Evolutionary conservation across 2,329 filamentous ascomycete species (phyloP), one percentile per base, ranked within the genome.

Genomic region (Parascedosporium putredinis): DNA sequence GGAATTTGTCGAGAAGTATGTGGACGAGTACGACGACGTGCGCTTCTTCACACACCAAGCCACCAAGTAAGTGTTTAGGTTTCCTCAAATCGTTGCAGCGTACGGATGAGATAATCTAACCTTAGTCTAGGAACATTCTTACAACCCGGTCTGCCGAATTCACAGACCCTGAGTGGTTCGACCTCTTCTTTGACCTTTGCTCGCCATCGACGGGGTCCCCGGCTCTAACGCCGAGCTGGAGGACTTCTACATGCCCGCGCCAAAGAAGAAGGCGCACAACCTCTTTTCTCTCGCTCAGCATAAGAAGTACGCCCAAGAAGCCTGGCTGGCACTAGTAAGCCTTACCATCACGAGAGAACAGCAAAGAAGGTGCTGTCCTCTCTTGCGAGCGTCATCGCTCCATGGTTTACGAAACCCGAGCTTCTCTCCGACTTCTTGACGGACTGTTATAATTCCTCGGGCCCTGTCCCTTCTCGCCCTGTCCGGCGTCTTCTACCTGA

Each of bases 401-500:
- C 91, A 1, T 95, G 88, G 86, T 95, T 97, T 66, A 77, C 74
- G 45, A 86, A 88, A 54, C 85, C 89, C 1, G 91, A 97, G 61
- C 75, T 95, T 36, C 76, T 98, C 29, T 89, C 95, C 75, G 93
- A 98, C 69, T 98, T 97, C 65, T 70, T 98, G 50, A 95, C 89
- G n/a, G 88, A 93, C 67, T 94, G 84, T 25, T 97, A 95, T 69
- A 78, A 96, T 59, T 72, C 83, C 6, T 89, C 91, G 47, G 93
- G 93, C 42, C 85, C 88, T 12, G 88, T 83, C 93, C 4, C 74
- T 98, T 4, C 76, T 96, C 18, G 89, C 94, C 2, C 74, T 98
- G 1, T 94, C 88, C 1, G 93, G 93, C 47, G 83, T 98, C 43
- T 98, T 95, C 70, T 93, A 95, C 63, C 78, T 98, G 48, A 97